Conservation (phyloP, 805 yeast genomes). For the Lachancea thermotolerans region DNA sequence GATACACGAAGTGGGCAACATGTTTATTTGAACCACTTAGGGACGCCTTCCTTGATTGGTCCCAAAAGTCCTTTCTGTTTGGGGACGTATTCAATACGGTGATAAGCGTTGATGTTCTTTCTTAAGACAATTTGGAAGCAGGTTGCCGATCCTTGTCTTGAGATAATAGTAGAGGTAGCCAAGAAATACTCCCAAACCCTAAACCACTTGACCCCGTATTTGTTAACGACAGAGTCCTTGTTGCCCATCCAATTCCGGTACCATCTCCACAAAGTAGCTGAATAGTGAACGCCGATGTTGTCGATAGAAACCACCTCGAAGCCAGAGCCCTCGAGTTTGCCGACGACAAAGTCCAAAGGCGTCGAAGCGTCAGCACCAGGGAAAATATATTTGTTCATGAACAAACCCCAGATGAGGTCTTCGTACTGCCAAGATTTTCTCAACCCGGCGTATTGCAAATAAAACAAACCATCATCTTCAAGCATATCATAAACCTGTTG, state of each 20-base stretch:
- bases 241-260: constrained; percentile 89
- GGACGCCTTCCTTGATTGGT: constrained; percentile 46
- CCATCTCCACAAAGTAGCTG: constrained; percentile 90
- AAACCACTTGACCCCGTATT: constrained; percentile 85
- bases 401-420: constrained; percentile 89
- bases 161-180: constrained; percentile 71
- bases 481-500: constrained; percentile 77
- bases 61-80: constrained; percentile 64
- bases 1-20: neutral
- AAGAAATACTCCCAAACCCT: constrained; percentile 91
- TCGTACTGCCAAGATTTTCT: constrained; percentile 93
- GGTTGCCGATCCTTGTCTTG: constrained; percentile 91
- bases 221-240: constrained; percentile 65
- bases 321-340: constrained; percentile 73
- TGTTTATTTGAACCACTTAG: constrained; percentile 46
- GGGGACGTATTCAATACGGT: constrained; percentile 76
- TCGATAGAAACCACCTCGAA: constrained; percentile 80
- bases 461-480: constrained; percentile 87
- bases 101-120: constrained; percentile 80
- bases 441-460: constrained; percentile 82
- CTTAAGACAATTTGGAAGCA: constrained; percentile 87
- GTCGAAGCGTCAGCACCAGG: constrained; percentile 98
- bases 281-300: constrained; percentile 88
- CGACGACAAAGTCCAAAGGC: constrained; percentile 77
- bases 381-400: constrained; percentile 93